phyloP scores from a whole-genome alignment of 805 yeast species.

The Saccharomyces cerevisiae region DNA sequence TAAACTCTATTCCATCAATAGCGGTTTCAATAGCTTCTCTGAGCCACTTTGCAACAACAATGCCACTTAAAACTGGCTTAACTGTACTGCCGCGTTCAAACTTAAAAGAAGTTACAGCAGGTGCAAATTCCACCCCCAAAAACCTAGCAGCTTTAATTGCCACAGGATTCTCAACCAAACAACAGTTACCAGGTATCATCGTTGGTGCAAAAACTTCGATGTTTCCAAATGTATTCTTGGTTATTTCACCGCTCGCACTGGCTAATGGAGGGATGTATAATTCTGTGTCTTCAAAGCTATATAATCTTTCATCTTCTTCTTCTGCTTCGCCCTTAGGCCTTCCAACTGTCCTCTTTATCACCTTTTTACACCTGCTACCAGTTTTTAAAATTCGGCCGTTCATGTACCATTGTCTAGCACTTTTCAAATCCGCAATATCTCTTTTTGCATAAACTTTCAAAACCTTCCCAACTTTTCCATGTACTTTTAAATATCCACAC shows the following conservation, averaged over 20 bases:
- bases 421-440: constrained; percentile 53
- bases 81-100: constrained; percentile 44
- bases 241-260: constrained; percentile 55
- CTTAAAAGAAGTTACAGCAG: constrained; percentile 82
- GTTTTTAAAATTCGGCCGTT: constrained; percentile 65
- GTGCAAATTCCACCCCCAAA: constrained; percentile 69
- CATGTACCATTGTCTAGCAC: constrained; percentile 83
- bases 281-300: constrained; percentile 73
- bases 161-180: constrained; percentile 44
- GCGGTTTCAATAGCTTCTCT: constrained; percentile 29
- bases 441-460: constrained; percentile 61
- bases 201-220: constrained; percentile 67
- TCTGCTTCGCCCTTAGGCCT: constrained; percentile 41
- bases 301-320: constrained; percentile 57
- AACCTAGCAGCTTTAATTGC: constrained; percentile 65
- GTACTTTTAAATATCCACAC: constrained; percentile 63
- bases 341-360: constrained; percentile 29
- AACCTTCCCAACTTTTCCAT: constrained; percentile 31
- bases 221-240: constrained; percentile 74
- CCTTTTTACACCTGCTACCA: constrained; percentile 60
- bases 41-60: constrained; percentile 57
- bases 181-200: constrained; percentile 82
- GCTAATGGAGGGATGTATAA: constrained; percentile 56
- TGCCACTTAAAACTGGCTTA: constrained; percentile 64
- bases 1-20: constrained; percentile 24